These are phyloP conservation scores for Massarina eburnea DNA, from an alignment of 2,329 filamentous ascomycete genomes.

Conservation along the genomic window DNA sequence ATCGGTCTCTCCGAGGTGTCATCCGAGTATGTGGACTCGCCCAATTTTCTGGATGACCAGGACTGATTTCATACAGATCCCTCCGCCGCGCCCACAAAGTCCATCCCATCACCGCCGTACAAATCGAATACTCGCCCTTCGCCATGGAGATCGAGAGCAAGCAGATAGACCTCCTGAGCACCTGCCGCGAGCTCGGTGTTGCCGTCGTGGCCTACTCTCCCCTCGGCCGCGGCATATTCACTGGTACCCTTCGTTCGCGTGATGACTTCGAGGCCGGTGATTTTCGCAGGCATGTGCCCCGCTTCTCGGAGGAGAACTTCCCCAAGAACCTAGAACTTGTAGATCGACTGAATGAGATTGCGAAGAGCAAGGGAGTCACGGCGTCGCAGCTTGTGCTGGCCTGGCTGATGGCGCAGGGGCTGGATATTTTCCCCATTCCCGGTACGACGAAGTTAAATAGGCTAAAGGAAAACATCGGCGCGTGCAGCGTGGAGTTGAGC, in stretches of 20 bases:
- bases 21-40: constrained; percentile 25
- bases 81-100: constrained; percentile 53
- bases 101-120: constrained; percentile 51
- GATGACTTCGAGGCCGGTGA: constrained; percentile 49
- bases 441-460: constrained; percentile 43
- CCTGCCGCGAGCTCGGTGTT: constrained; percentile 49
- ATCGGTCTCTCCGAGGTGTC: constrained; percentile 52
- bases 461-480: constrained; percentile 35
- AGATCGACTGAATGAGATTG: constrained; percentile 30
- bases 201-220: constrained; percentile 45
- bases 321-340: constrained; percentile 41
- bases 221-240: constrained; percentile 38
- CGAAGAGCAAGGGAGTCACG: constrained; percentile 53
- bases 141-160: constrained; percentile 49
- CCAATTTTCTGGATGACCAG: too few relatives aligned
- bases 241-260: constrained; percentile 33
- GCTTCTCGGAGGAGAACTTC: constrained; percentile 47
- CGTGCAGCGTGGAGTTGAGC: constrained; percentile 28
- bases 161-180: constrained; percentile 39
- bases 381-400: constrained; percentile 59
- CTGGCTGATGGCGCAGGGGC: constrained; percentile 47
- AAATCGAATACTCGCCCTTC: constrained; percentile 57
- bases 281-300: constrained; percentile 35
- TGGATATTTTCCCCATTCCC: constrained; percentile 59
- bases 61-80: constrained; percentile 10